Percentiles rank a stretch among this genome's conserved stretches.
phyloP scores from a whole-genome alignment of 1,284 basidiomycete genomes.

The Earliella scabrosa region DNA sequence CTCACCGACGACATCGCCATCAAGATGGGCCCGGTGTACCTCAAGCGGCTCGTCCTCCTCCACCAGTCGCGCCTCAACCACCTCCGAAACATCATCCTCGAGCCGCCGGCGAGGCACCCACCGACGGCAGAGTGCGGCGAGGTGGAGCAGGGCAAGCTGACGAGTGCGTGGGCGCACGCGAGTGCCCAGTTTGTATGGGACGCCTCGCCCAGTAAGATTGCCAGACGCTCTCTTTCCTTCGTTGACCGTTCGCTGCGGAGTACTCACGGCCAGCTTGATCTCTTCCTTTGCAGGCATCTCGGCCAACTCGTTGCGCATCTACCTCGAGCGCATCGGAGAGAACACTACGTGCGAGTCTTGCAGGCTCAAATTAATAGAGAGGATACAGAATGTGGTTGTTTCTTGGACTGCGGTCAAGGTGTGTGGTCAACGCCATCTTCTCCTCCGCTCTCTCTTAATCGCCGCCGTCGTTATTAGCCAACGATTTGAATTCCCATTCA shows the following conservation, averaged over 20 bases:
- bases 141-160: conserved; percentile 33
- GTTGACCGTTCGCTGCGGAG: background rate
- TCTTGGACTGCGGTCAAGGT: conserved; percentile 80
- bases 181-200: conserved; percentile 42
- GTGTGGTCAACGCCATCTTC: background rate
- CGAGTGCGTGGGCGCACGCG: conserved; percentile 40
- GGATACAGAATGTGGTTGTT: conserved; percentile 63
- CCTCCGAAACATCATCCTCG: conserved; percentile 40
- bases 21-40: conserved; percentile 43
- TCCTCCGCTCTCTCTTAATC: background rate
- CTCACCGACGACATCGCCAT: conserved; percentile 39
- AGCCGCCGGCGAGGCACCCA: conserved; percentile 38
- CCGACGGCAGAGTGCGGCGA: conserved; percentile 33
- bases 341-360: conserved; percentile 49
- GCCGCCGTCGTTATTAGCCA: background rate
- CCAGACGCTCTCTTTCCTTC: background rate
- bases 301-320: conserved; percentile 28
- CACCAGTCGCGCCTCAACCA: conserved; percentile 41
- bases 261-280: conserved; percentile 3
- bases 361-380: conserved; percentile 55
- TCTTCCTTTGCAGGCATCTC: conserved; percentile 30
- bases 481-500: background rate
- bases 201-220: conserved; percentile 36
- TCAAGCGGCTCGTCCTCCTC: conserved; percentile 45
- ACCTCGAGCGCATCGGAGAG: conserved; percentile 32